Conservation (phyloP, 805 yeast species). For the Metschnikowia lunata region DNA sequence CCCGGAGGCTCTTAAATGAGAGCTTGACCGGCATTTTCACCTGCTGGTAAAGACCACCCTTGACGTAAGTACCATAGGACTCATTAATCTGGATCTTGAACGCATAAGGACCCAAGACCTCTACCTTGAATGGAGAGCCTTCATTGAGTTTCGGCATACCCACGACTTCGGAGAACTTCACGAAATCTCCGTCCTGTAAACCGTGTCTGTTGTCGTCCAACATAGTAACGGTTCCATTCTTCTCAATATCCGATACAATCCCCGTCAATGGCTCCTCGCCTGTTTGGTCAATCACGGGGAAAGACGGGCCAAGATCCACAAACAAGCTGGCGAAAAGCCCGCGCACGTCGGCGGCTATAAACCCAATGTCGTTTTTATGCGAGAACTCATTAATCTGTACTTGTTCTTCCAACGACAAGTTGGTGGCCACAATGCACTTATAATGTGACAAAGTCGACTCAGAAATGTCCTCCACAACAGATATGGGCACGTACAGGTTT, state of each 20-base stretch:
- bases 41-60: slow-evolving; percentile 90
- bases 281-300: slow-evolving; percentile 75
- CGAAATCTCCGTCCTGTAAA: slow-evolving; percentile 85
- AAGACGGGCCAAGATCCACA: slow-evolving; percentile 83
- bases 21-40: slow-evolving; percentile 75
- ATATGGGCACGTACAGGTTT: slow-evolving; percentile 85
- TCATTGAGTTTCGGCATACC: slow-evolving; percentile 74
- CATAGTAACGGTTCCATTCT: slow-evolving; percentile 87
- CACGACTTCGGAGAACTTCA: slow-evolving; percentile 78
- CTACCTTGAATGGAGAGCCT: slow-evolving; percentile 68
- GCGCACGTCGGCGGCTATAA: slow-evolving; percentile 73
- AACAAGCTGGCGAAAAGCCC: slow-evolving; percentile 88
- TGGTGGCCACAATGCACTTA: slow-evolving; percentile 85
- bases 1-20: slow-evolving; percentile 57
- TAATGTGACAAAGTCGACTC: slow-evolving; percentile 52
- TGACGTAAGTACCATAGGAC: slow-evolving; percentile 57
- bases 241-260: slow-evolving; percentile 83
- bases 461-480: slow-evolving; percentile 54
- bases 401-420: slow-evolving; percentile 65
- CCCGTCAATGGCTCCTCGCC: slow-evolving; percentile 93
- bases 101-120: slow-evolving; percentile 92
- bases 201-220: slow-evolving; percentile 92
- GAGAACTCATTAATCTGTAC: slow-evolving; percentile 70
- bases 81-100: slow-evolving; percentile 64
- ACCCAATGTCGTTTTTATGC: slow-evolving; percentile 69